A percentile compares a stretch with the other conserved stretches of the same genome.
Evolutionary conservation across 805 yeast genomes (phyloP).

Genomic region (Lipomyces yamadae): DNA sequence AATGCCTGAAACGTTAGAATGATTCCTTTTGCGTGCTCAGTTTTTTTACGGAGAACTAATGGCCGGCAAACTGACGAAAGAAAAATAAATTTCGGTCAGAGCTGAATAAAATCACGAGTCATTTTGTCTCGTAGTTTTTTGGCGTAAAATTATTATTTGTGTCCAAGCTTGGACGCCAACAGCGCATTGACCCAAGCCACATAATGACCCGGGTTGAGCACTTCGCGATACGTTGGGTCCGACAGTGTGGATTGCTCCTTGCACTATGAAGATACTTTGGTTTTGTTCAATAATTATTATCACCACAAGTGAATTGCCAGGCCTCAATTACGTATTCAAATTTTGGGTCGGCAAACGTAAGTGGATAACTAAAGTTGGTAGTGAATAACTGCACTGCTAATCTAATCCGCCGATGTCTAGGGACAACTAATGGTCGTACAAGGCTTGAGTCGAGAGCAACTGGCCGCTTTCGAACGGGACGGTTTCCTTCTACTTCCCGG

Average conservation of each 20-base stretch:
- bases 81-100: neutral
- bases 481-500: slow-evolving; percentile 67
- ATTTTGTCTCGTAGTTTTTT: neutral
- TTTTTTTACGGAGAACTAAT: neutral
- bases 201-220: neutral
- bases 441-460: slow-evolving; percentile 55
- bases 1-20: neutral
- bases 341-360: neutral
- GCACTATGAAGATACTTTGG: no score
- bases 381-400: neutral
- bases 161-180: neutral
- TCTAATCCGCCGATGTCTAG: neutral
- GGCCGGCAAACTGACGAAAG: no score
- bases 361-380: neutral
- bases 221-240: no score
- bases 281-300: no score
- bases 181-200: neutral
- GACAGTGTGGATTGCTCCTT: no score
- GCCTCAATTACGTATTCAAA: neutral
- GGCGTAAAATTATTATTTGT: neutral
- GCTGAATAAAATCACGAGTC: neutral
- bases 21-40: neutral
- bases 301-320: neutral
- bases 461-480: slow-evolving; percentile 53
- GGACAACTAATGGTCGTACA: slow-evolving; percentile 15